These are phyloP conservation scores for Amaranthus palmeri DNA, from an alignment of 148 eudicot genomes.

Conservation along the genomic window DNA sequence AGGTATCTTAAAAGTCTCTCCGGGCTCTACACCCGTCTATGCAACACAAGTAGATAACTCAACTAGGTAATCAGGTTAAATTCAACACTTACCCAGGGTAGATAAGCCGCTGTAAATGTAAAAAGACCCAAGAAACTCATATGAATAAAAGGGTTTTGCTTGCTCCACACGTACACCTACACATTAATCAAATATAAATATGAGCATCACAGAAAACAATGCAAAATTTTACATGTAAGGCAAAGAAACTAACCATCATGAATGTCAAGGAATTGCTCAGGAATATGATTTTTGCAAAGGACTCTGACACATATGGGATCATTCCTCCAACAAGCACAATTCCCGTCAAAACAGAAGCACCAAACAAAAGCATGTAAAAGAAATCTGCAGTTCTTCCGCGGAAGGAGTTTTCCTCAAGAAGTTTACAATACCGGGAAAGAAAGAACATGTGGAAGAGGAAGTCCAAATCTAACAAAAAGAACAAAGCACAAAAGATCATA, in stretches of 20 bases:
- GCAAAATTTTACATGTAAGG: not conserved
- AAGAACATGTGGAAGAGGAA: slow-evolving; percentile 99
- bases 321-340: slow-evolving; percentile 93
- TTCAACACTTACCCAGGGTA: slow-evolving; percentile 75
- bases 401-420: slow-evolving; percentile 96
- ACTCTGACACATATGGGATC: slow-evolving; percentile 89
- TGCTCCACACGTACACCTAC: slow-evolving; percentile 99
- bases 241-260: slow-evolving; percentile 74
- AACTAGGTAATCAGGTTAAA: not conserved
- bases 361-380: slow-evolving; percentile 93
- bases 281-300: slow-evolving; percentile 89
- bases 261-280: slow-evolving; percentile 96
- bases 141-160: slow-evolving; percentile 93
- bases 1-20: not conserved
- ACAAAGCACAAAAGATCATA: not conserved
- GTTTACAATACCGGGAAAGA: slow-evolving; percentile 95
- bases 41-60: not conserved
- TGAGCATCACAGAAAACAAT: slow-evolving; percentile 2
- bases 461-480: slow-evolving; percentile 62
- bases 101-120: slow-evolving; percentile 94
- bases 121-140: slow-evolving; percentile 99
- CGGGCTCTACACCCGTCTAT: not conserved
- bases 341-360: slow-evolving; percentile 85
- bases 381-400: slow-evolving; percentile 96
- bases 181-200: slow-evolving; percentile 1